phyloP scores from a whole-genome alignment of 352 stramenopile genomes.

The Globisporangium rhizosaccharum region DNA sequence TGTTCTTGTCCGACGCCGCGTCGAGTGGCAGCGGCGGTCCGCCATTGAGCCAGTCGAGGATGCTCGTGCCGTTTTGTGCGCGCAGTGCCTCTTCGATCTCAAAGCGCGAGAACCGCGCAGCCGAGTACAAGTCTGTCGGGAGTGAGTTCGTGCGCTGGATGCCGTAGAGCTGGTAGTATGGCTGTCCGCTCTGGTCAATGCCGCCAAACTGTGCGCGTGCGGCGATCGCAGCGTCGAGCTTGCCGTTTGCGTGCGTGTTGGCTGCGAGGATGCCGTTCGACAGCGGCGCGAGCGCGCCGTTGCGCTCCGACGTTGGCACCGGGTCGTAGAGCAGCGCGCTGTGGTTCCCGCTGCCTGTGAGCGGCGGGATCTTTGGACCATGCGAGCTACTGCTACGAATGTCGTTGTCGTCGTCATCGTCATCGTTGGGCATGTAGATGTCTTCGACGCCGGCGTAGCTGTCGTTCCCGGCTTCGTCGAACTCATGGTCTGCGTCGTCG shows the following conservation, averaged over 20 bases:
- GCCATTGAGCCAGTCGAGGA: constrained; percentile 64
- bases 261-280: background rate
- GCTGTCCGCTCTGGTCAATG: background rate
- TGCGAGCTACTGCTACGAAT: background rate
- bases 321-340: constrained; percentile 4
- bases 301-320: constrained; percentile 1
- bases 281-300: background rate
- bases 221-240: background rate
- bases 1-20: constrained; percentile 13
- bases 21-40: constrained; percentile 21
- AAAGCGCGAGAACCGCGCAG: constrained; percentile 64
- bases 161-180: constrained; percentile 29
- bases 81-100: constrained; percentile 73
- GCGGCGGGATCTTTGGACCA: constrained; percentile 4
- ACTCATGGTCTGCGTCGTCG: constrained; percentile 10
- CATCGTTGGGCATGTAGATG: background rate
- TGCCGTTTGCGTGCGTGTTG: background rate
- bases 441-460: constrained; percentile 11
- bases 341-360: constrained; percentile 4
- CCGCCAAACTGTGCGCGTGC: background rate
- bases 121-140: constrained; percentile 69
- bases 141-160: constrained; percentile 78
- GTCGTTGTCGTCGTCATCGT: background rate
- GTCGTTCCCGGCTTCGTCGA: constrained; percentile 10
- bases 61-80: constrained; percentile 51